Percentiles rank a stretch among this genome's conserved stretches.
Conservation (phyloP, 2,329 filamentous ascomycete genomes). For the Aspergillus quadricinctus region DNA sequence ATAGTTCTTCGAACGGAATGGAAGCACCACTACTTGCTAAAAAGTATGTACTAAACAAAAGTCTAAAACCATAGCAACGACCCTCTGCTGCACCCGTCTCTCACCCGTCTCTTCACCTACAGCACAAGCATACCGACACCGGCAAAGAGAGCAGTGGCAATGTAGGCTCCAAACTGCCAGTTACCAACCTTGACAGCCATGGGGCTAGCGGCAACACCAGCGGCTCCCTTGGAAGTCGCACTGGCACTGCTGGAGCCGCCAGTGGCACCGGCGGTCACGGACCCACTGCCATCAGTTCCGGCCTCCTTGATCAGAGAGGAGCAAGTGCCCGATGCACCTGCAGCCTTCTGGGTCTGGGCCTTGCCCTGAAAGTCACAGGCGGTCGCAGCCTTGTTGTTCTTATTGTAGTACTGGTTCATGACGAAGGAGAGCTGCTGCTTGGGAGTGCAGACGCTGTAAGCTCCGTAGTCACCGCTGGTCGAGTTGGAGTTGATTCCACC, state of each 20-base stretch:
- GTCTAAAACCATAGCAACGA: not conserved
- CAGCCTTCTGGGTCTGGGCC: conserved; percentile 33
- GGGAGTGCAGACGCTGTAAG: conserved; percentile 46
- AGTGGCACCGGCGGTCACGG: conserved; percentile 34
- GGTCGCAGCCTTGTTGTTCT: conserved; percentile 25
- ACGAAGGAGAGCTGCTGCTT: conserved; percentile 45
- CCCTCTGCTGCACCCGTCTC: not conserved
- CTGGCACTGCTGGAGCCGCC: conserved; percentile 18
- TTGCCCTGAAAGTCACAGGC: conserved; percentile 46
- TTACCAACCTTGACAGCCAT: conserved; percentile 36
- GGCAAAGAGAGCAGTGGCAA: conserved; percentile 40
- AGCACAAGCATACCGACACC: conserved; percentile 46
- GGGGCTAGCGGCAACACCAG: conserved; percentile 24
- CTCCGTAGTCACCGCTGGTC: conserved; percentile 42
- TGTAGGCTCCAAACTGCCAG: conserved; percentile 41
- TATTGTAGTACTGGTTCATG: conserved; percentile 45
- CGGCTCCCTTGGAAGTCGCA: conserved; percentile 30
- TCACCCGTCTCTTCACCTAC: conserved; percentile 22
- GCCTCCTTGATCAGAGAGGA: conserved; percentile 34
- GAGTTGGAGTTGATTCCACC: conserved; percentile 38
- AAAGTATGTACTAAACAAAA: conserved; percentile 2
- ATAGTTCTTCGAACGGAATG: not conserved
- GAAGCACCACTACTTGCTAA: conserved; percentile 2
- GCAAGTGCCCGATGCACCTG: conserved; percentile 32
- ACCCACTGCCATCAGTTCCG: conserved; percentile 38